Evolutionary conservation across 805 yeast genomes (phyloP).

Genomic region (Monosporozyma yasuniensis): DNA sequence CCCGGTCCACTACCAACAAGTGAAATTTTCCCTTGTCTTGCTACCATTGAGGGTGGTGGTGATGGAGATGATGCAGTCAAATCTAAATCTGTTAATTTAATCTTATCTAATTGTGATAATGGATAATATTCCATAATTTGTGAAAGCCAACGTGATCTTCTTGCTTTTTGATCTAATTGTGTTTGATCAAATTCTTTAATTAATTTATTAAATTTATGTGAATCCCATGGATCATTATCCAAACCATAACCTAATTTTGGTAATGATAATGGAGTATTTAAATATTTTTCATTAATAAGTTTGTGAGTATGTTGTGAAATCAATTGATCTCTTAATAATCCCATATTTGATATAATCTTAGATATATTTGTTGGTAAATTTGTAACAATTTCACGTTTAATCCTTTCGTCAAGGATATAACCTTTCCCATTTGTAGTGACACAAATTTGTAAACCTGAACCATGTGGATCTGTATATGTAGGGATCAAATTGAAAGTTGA

Average conservation of each 20-base stretch:
- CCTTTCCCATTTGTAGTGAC: slow-evolving; percentile 85
- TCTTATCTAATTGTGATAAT: slow-evolving; percentile 47
- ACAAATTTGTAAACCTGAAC: slow-evolving; percentile 58
- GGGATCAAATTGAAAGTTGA: slow-evolving; percentile 75
- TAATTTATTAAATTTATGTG: slow-evolving; percentile 49
- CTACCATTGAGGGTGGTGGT: too few relatives aligned
- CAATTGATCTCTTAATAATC: slow-evolving; percentile 49
- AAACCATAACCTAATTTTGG: slow-evolving; percentile 28
- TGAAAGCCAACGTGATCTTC: slow-evolving; percentile 73
- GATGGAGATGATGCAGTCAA: neutral
- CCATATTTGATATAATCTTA: slow-evolving; percentile 58
- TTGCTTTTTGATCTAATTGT: slow-evolving; percentile 41
- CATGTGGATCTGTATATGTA: slow-evolving; percentile 55
- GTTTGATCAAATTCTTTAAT: slow-evolving; percentile 52
- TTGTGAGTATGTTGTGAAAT: slow-evolving; percentile 24
- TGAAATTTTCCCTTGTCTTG: slow-evolving; percentile 48
- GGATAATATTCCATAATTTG: slow-evolving; percentile 92
- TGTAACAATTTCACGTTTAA: slow-evolving; percentile 62
- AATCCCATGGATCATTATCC: slow-evolving; percentile 64
- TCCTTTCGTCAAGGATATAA: slow-evolving; percentile 72
- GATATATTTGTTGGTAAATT: slow-evolving; percentile 64
- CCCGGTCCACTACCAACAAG: slow-evolving; percentile 97
- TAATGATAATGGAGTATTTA: slow-evolving; percentile 13
- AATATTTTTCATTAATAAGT: neutral
- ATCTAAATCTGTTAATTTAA: slow-evolving; percentile 40